Percentiles rank a stretch among this genome's conserved stretches.
Conservation (phyloP, 371 early-diverging fungal genomes). For the Capillidium rhysosporum region DNA sequence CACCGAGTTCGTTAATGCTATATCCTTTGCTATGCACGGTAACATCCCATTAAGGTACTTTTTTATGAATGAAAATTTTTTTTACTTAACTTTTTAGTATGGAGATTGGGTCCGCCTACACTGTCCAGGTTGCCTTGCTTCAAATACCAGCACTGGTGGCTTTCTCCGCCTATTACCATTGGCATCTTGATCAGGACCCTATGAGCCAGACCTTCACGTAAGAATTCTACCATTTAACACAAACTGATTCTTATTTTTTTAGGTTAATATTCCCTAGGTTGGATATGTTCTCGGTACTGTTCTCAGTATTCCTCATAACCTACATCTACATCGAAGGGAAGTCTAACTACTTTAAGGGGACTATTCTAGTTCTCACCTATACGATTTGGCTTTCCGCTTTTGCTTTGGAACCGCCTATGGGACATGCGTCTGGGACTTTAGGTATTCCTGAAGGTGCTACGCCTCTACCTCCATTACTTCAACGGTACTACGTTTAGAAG, state of each 20-base stretch:
- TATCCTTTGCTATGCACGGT: conserved; percentile 80
- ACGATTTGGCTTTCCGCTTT: conserved; percentile 57
- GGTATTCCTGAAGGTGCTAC: no score
- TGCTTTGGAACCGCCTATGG: conserved; percentile 22
- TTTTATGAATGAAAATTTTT: conserved; percentile 1
- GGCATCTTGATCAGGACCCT: conserved; percentile 15
- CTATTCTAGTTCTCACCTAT: conserved; percentile 74
- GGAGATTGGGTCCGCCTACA: conserved; percentile 93
- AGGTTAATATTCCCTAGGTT: conserved; percentile 83
- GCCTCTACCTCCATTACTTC: no score
- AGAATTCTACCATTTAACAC: not conserved
- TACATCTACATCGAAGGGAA: conserved; percentile 88
- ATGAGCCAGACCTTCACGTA: conserved; percentile 22
- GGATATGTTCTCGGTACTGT: conserved; percentile 71
- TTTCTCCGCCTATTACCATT: conserved; percentile 51
- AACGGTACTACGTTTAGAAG: no score
- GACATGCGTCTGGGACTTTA: not conserved
- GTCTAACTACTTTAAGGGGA: conserved; percentile 87
- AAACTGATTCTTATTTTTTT: conserved; percentile 14
- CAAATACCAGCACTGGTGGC: conserved; percentile 86
- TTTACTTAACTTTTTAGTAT: conserved; percentile 19
- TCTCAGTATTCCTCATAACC: conserved; percentile 67
- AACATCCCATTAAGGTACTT: conserved; percentile 67
- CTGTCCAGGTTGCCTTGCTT: conserved; percentile 83
- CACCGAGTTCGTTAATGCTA: conserved; percentile 93